Percentiles rank a stretch among this genome's conserved stretches.
Conservation (phyloP, 2,329 filamentous ascomycete species). For the Coniochaeta ligniaria region DNA sequence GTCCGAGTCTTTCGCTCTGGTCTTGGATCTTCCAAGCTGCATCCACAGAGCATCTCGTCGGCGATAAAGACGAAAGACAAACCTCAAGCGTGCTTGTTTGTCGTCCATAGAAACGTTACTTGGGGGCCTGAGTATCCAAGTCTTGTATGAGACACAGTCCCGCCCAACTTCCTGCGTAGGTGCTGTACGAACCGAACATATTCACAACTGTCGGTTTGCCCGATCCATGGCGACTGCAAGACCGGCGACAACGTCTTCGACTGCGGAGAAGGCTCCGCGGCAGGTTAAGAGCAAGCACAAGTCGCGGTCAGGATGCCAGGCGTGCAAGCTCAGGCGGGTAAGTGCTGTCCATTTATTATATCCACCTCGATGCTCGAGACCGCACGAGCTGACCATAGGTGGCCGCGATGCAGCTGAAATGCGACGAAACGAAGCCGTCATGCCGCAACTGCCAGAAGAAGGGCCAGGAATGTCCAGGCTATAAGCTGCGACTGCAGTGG, state of each 20-base stretch:
- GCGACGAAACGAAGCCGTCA: slow-evolving; percentile 17
- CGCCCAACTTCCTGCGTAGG: background rate
- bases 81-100: background rate
- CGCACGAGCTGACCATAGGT: background rate
- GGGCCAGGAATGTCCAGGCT: slow-evolving; percentile 17
- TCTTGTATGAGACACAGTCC: too few species aligned
- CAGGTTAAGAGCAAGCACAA: slow-evolving; percentile 19
- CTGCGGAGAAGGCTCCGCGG: background rate
- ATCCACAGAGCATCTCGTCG: background rate
- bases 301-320: slow-evolving; percentile 18
- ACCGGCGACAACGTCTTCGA: background rate
- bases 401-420: slow-evolving; percentile 14
- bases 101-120: background rate
- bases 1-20: background rate
- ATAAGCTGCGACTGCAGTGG: slow-evolving; percentile 19
- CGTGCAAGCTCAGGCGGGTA: slow-evolving; percentile 18
- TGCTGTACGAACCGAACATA: background rate
- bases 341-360: background rate
- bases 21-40: background rate
- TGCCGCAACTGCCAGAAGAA: slow-evolving; percentile 18
- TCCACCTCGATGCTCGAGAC: background rate
- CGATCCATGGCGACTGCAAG: background rate
- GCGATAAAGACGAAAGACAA: background rate
- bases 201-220: background rate
- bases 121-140: background rate